A percentile compares a stretch with the other conserved stretches of the same genome.
These are phyloP conservation scores for Psidium guajava DNA, from an alignment of 345 rosid species.

Conservation along the genomic window DNA sequence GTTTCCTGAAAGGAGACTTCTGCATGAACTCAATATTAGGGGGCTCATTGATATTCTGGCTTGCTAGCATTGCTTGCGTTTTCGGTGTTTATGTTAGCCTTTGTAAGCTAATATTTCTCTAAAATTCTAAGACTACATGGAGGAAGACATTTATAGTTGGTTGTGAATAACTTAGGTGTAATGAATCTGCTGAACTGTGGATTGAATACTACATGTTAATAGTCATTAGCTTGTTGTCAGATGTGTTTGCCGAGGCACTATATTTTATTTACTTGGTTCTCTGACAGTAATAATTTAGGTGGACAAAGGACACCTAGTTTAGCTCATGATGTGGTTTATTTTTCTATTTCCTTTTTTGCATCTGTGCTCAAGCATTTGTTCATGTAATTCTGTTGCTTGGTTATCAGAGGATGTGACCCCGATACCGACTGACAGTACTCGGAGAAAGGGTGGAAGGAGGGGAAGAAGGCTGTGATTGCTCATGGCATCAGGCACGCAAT, in stretches of 20 bases:
- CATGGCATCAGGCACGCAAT: not conserved
- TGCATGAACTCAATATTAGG: not conserved
- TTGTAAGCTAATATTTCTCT: not conserved
- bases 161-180: not conserved
- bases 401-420: conserved; percentile 89
- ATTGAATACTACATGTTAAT: not conserved
- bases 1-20: not conserved
- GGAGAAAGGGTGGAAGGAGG: conserved; percentile 88
- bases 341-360: not conserved
- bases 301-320: not conserved
- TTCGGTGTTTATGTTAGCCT: not conserved
- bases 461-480: conserved; percentile 68
- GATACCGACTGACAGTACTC: conserved; percentile 86
- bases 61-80: not conserved
- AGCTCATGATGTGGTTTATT: not conserved
- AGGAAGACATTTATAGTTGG: not conserved
- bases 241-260: not conserved
- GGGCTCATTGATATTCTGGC: not conserved
- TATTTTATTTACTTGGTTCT: not conserved
- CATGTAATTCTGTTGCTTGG: not conserved
- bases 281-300: not conserved
- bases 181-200: not conserved
- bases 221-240: not conserved
- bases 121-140: not conserved
- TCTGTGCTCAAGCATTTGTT: not conserved